Evolutionary conservation across 1,284 basidiomycete species (phyloP).

Genomic region (Pseudozyma flocculosa): DNA sequence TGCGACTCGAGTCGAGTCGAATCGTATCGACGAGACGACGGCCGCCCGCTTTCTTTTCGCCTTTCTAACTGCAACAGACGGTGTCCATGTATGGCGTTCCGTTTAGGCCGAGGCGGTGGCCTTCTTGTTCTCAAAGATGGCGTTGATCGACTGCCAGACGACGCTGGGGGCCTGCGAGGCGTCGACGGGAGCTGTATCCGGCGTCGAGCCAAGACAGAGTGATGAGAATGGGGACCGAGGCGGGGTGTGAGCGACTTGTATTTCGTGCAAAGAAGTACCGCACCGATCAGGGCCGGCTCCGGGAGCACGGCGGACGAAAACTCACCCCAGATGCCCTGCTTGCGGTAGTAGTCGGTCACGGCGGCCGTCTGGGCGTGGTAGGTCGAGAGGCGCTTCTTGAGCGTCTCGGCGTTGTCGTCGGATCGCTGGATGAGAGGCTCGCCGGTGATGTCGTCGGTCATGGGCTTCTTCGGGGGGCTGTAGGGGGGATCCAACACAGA

Average conservation of each 20-base stretch:
- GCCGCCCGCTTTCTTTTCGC: too few relatives aligned
- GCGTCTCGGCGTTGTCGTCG: constrained; percentile 69
- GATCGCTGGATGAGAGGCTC: constrained; percentile 74
- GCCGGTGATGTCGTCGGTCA: constrained; percentile 90
- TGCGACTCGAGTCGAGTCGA: too few relatives aligned
- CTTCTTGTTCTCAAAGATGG: constrained; percentile 54
- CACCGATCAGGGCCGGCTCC: neutral
- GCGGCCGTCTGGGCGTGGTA: constrained; percentile 93
- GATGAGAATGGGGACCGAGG: neutral
- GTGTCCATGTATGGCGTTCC: too few relatives aligned
- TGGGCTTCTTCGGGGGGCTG: constrained; percentile 88
- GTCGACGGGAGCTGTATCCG: constrained; percentile 73
- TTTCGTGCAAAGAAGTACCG: too few relatives aligned
- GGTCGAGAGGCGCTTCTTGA: constrained; percentile 80
- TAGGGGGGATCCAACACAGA: too few relatives aligned
- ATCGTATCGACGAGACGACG: too few relatives aligned
- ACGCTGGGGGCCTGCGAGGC: constrained; percentile 87
- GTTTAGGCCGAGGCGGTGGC: too few relatives aligned
- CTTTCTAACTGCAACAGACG: too few relatives aligned
- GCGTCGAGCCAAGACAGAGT: constrained; percentile 57
- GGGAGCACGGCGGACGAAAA: too few relatives aligned
- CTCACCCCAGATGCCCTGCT: constrained; percentile 66
- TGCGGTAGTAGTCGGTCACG: constrained; percentile 95
- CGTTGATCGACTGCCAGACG: constrained; percentile 79
- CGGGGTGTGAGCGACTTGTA: too few relatives aligned